Evolutionary conservation across 352 stramenopile genomes (phyloP), one percentile per base, ranked within the genome.

Genomic region (Phytophthora cajani): DNA sequence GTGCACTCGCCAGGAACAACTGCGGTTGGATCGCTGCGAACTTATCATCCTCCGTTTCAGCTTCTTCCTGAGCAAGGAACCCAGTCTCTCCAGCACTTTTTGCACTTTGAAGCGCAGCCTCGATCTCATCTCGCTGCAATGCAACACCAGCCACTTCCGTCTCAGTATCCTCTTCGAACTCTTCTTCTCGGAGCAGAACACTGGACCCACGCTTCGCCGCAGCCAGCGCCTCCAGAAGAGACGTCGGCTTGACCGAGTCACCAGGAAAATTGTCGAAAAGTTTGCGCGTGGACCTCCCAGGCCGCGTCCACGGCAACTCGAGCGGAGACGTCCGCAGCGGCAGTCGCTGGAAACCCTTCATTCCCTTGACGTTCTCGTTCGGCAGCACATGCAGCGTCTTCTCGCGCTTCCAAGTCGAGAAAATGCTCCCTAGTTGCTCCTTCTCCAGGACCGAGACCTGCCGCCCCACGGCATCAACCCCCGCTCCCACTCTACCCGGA

Each of bases 331-430:
- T 91, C 16, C 62, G 70, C 27, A 89, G 69, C 14, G 76, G 66
- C 9, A 94, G 49, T 21, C 61, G 66, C 49, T 94, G 81, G 58
- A 82, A 89, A 0, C 86, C 84, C 72, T 71, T 68, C 10, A 92
- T 50, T 2, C 27, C 64, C 11, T 65, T 59, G 0, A 94, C 5
- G 2, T 78, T 23, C 58, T 53, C 68, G 12, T 80, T 83, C 14
- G 83, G 82, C 25, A 89, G 19, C 3, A 86, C 53, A 51, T 80
- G 61, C 17, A 90, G 59, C 44, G 83, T 89, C 38, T 77, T 85
- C 36, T 84, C 62, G 19, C 70, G 69, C 57, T 79, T 90, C 86
- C 86, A 94, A 0, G 16, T 50, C 1, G 71, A 77, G 51, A 94
- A 90, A 44, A 89, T 75, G 17, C n/a, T 59, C 32, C 63, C 42